Evolutionary conservation across 257 asterid species (phyloP), one percentile per base, ranked within the genome.

Genomic region (Rauvolfia tetraphylla): DNA sequence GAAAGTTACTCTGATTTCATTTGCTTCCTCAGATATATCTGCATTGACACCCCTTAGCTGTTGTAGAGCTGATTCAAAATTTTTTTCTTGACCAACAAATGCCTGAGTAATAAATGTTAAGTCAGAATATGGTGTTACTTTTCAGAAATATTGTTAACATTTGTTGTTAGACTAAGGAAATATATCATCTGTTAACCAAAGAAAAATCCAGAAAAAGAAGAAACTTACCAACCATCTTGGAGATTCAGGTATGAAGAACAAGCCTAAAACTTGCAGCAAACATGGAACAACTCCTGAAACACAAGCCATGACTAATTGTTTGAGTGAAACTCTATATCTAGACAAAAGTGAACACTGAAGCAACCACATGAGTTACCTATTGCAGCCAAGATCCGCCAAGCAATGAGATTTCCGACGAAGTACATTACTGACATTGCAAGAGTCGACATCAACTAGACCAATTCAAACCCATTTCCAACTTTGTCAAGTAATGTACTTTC

Each of bases 161-260:
- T 46, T 46, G 14, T 10, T 20, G 31, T 14, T 29, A 58, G 1
- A 10, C 27, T 23, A 22, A 23, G 27, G 6, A 58, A 13, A 58
- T 29, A 29, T 14, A 29, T 3, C 44, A 41, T 41, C 44, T 41
- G 44, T 41, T 41, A 48, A 76, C 78, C 82, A 97, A 97, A 92
- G 89, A 41, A 41, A 41, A 3, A 3, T 41, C 3, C 44, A 76
- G 8, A 1, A 58, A 58, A 58, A n/a, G 9, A 15, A 23, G 66
- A 23, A 14, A 31, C 71, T 85, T 81, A 93, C 97, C 88, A 90
- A 89, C 98, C 97, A 93, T 84, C 98, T 84, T 14, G 98, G 97
- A 62, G 98, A 93, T 76, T 92, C 97, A 0, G 98, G 97, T 71
- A 90, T 88, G 84, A 90, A 81, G 75, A 82, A 56, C 25, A 93